Percentiles rank a stretch among this genome's conserved stretches.
These are phyloP conservation scores for Chlorella variabilis DNA, from an alignment of 163 green algal genomes.

Conservation along the genomic window DNA sequence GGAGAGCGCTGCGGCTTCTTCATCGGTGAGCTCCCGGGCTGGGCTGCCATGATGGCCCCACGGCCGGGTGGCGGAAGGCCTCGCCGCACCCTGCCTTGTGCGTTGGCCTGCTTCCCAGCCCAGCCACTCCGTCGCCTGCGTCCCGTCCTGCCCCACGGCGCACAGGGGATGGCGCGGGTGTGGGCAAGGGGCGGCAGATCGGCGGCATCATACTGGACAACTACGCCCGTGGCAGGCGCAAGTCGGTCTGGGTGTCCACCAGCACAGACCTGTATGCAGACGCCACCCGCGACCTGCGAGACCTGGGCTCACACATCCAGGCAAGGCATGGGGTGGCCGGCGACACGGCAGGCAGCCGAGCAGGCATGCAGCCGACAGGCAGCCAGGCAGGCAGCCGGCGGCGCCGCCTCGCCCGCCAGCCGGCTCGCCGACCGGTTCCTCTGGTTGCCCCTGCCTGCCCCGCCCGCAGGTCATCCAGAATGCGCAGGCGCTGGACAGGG, in stretches of 20 bases:
- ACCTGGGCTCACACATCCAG: conserved; percentile 79
- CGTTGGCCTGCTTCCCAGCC: too few relatives aligned
- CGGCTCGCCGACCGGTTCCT: too few relatives aligned
- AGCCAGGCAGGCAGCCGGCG: too few relatives aligned
- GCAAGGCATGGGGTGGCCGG: background rate
- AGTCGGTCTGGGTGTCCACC: conserved; percentile 82
- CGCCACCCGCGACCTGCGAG: conserved; percentile 78
- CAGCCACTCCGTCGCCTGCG: background rate
- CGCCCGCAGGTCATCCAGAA: conserved; percentile 79
- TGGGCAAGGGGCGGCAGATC: conserved; percentile 91
- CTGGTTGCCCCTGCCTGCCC: background rate
- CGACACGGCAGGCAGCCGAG: too few relatives aligned
- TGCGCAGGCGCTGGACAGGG: conserved; percentile 77
- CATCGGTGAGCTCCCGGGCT: conserved; percentile 41
- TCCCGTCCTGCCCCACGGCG: background rate
- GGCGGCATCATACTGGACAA: conserved; percentile 85
- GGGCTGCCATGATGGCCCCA: background rate
- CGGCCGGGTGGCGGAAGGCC: background rate
- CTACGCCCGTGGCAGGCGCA: conserved; percentile 57
- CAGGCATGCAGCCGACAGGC: too few relatives aligned
- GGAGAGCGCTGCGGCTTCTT: conserved; percentile 68
- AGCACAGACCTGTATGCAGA: conserved; percentile 81
- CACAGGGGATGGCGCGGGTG: conserved; percentile 81
- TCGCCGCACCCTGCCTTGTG: background rate
- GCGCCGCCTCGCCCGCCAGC: too few relatives aligned